Conservation (phyloP, 306 rosid species). For the Quercus aquifolioides region DNA sequence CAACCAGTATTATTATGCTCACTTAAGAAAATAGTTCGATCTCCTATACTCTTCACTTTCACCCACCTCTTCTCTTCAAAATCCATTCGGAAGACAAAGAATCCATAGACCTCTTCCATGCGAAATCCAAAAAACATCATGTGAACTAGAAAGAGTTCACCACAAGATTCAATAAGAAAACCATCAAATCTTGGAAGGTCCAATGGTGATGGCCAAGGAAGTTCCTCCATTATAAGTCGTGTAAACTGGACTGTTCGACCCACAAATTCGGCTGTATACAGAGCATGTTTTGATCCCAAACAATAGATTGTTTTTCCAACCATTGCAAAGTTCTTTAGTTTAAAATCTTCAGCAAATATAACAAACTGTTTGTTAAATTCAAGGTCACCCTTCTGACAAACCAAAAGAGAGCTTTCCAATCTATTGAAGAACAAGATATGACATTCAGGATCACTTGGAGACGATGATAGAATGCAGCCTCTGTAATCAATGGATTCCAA, state of each 20-base stretch:
- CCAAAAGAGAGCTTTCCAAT: background rate
- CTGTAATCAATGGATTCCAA: background rate
- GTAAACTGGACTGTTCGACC: background rate
- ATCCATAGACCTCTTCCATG: background rate
- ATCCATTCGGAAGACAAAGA: background rate
- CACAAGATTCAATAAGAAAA: background rate
- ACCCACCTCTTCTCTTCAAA: background rate
- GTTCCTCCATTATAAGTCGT: background rate
- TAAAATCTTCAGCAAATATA: background rate
- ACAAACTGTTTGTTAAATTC: background rate
- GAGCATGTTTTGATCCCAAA: rapidly evolving
- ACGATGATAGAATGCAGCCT: background rate
- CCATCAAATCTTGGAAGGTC: background rate
- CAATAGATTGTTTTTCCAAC: background rate
- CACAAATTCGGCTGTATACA: background rate
- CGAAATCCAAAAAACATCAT: background rate
- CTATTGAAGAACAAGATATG: background rate
- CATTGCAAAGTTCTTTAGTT: rapidly evolving
- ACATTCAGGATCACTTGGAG: background rate
- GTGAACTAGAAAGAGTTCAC: background rate
- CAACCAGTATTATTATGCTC: background rate
- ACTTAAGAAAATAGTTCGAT: background rate
- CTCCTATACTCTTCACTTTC: background rate
- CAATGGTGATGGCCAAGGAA: too few species aligned
- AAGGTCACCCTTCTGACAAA: background rate